Percentiles rank a stretch among this genome's conserved stretches.
These are phyloP conservation scores for Xerocomellus chrysenteron DNA, from an alignment of 768 basidiomycete genomes.

Conservation along the genomic window DNA sequence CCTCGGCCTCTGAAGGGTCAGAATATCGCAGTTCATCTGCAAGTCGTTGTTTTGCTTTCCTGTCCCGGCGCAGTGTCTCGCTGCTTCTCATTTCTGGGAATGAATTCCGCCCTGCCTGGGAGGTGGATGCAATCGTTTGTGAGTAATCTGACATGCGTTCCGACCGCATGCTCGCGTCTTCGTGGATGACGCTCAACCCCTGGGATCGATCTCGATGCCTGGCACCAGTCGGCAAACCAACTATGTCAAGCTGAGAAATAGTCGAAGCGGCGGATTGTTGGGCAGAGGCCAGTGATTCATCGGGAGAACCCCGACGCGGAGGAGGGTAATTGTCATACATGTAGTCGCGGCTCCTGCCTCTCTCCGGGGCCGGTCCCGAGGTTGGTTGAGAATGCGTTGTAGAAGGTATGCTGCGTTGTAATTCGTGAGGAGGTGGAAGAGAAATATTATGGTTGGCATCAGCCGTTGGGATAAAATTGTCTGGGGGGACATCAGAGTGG, in stretches of 20 bases:
- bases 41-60: conserved; percentile 27
- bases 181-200: conserved; percentile 32
- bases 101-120: conserved; percentile 16
- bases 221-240: conserved; percentile 23
- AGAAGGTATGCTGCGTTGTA: conserved; percentile 33
- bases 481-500: conserved; percentile 39
- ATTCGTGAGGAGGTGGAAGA: conserved; percentile 53
- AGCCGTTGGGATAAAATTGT: conserved; percentile 50
- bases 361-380: conserved; percentile 18
- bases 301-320: conserved; percentile 27
- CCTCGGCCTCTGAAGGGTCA: conserved; percentile 29
- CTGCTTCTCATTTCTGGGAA: conserved; percentile 17
- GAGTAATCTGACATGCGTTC: conserved; percentile 26
- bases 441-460: conserved; percentile 39
- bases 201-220: conserved; percentile 24
- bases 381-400: conserved; percentile 28
- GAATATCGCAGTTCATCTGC: conserved; percentile 39
- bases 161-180: conserved; percentile 30
- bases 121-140: conserved; percentile 17
- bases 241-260: conserved; percentile 35
- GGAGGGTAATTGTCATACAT: conserved; percentile 19
- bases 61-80: conserved; percentile 18
- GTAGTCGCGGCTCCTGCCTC: conserved; percentile 23
- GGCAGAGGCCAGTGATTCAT: conserved; percentile 29
- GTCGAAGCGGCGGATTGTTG: conserved; percentile 29